A percentile compares a stretch with the other conserved stretches of the same genome.
phyloP scores from a whole-genome alignment of 331 rosid species.

The Quercus phellos region DNA sequence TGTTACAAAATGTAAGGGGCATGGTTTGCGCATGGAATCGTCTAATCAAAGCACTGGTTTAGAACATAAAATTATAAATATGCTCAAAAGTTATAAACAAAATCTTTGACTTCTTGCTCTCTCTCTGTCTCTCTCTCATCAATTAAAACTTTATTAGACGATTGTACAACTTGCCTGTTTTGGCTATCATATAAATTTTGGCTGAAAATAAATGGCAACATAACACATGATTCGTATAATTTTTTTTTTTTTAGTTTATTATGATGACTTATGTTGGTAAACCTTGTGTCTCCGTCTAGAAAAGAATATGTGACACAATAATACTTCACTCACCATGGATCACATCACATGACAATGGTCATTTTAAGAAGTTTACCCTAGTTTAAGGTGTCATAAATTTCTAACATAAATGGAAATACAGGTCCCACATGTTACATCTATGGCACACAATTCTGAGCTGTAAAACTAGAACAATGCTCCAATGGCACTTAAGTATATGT shows the following conservation, averaged over 20 bases:
- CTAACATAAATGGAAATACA: not conserved
- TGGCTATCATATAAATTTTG: too few relatives aligned
- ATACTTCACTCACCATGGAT: not conserved
- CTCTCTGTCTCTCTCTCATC: not conserved
- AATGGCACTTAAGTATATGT: not conserved
- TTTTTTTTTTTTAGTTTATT: too few relatives aligned
- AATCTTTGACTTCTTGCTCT: slow-evolving; percentile 17
- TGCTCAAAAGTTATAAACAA: not conserved
- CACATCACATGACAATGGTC: not conserved
- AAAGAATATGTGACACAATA: not conserved
- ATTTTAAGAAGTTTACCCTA: not conserved
- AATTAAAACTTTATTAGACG: not conserved
- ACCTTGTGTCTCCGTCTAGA: not conserved
- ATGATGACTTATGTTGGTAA: too few relatives aligned
- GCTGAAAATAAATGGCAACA: too few relatives aligned
- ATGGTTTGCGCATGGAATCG: not conserved
- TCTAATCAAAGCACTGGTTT: too few relatives aligned
- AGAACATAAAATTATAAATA: not conserved
- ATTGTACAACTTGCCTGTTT: not conserved
- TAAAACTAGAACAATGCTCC: slow-evolving; percentile 22
- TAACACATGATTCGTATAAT: too few relatives aligned
- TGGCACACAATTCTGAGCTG: slow-evolving; percentile 30
- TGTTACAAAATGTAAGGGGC: not conserved
- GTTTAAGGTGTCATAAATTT: not conserved
- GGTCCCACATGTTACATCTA: slow-evolving; percentile 29